These are phyloP conservation scores for Cytospora schulzeri DNA, from an alignment of 2,329 filamentous ascomycete genomes.

Conservation along the genomic window DNA sequence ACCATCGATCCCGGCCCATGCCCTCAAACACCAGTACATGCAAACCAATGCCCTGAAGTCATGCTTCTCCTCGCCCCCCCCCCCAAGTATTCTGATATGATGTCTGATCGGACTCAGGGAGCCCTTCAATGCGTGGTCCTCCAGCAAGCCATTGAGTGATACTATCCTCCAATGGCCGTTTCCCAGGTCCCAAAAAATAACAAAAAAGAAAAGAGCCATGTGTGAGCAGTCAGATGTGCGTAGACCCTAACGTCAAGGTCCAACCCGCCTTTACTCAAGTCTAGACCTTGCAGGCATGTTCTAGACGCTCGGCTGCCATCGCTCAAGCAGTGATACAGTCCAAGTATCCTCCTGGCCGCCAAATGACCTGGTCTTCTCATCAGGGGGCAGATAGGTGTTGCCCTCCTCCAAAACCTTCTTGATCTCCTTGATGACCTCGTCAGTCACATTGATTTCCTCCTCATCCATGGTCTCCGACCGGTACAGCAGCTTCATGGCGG, in stretches of 20 bases:
- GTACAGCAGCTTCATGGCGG: slow-evolving; percentile 58
- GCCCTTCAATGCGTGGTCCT: background rate
- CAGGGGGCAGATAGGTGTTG: slow-evolving; percentile 35
- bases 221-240: background rate
- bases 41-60: background rate
- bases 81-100: too few relatives aligned
- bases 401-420: slow-evolving; percentile 48
- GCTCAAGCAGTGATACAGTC: slow-evolving; percentile 24
- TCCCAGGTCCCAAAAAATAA: background rate
- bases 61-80: too few relatives aligned
- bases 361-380: slow-evolving; percentile 16
- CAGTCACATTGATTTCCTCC: slow-evolving; percentile 60
- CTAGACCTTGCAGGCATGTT: too few relatives aligned
- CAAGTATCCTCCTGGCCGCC: slow-evolving; percentile 7
- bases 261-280: too few relatives aligned
- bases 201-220: background rate
- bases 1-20: background rate
- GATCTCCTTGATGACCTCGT: slow-evolving; percentile 50
- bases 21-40: background rate
- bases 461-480: slow-evolving; percentile 45
- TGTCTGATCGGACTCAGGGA: background rate
- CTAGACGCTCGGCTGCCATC: background rate
- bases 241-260: background rate
- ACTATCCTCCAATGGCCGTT: background rate
- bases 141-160: background rate